Percentiles rank a stretch among this genome's conserved stretches.
Conservation (phyloP, 73 alveolate genomes). For the Symbiodinium pilosum region DNA sequence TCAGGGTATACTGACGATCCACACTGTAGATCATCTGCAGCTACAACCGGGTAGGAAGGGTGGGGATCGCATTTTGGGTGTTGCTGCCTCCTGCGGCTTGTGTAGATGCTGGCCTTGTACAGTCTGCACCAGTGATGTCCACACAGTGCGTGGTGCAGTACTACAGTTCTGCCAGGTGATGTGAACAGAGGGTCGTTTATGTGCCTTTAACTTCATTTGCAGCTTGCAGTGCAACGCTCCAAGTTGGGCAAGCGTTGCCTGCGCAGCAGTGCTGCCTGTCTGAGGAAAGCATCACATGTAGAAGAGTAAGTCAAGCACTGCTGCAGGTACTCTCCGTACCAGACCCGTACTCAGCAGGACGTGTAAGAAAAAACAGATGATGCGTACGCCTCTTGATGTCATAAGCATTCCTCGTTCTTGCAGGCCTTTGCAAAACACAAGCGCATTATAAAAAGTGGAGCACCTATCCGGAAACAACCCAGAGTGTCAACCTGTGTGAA, state of each 20-base stretch:
- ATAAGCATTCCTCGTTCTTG: too few species aligned
- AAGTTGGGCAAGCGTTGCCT: not conserved
- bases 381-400: too few species aligned
- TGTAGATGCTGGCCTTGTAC: not conserved
- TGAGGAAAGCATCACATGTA: not conserved
- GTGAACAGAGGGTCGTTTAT: too few species aligned
- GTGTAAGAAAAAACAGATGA: too few species aligned
- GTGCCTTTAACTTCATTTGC: not conserved
- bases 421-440: too few species aligned
- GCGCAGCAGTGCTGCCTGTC: not conserved
- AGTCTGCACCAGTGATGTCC: not conserved
- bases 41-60: too few species aligned
- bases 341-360: not conserved
- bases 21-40: too few species aligned
- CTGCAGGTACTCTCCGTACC: conserved; percentile 14
- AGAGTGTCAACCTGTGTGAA: too few species aligned
- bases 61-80: too few species aligned
- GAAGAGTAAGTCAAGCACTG: not conserved
- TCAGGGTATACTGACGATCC: too few species aligned
- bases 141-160: not conserved
- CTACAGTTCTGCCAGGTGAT: not conserved
- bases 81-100: not conserved
- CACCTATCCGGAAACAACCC: too few species aligned
- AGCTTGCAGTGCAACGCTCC: not conserved
- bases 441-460: too few species aligned